phyloP scores from a whole-genome alignment of 2,329 filamentous ascomycete species.

The Colletotrichum eremochloae region DNA sequence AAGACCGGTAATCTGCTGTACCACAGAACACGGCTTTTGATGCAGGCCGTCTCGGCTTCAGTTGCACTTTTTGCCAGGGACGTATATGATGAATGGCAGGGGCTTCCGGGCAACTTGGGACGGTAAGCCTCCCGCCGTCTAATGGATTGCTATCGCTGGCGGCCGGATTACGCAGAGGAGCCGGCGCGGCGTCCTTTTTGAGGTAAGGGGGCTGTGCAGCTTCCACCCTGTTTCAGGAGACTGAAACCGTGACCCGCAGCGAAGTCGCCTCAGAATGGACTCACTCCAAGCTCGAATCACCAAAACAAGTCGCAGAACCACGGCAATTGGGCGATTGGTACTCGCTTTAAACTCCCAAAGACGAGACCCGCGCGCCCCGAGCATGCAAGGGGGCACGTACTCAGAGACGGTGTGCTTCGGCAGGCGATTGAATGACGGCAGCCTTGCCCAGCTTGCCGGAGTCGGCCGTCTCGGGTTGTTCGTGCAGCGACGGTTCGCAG shows the following conservation, averaged over 20 bases:
- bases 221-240: slow-evolving; percentile 39
- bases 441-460: background rate
- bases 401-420: background rate
- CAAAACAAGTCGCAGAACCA: background rate
- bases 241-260: slow-evolving; percentile 34
- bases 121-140: background rate
- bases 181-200: background rate
- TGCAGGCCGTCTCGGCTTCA: slow-evolving; percentile 1
- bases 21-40: background rate
- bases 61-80: background rate
- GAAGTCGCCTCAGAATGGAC: slow-evolving; percentile 29
- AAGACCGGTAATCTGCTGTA: background rate
- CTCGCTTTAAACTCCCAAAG: background rate
- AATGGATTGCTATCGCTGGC: background rate
- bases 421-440: background rate
- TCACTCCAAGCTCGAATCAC: slow-evolving; percentile 10
- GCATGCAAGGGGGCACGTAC: background rate
- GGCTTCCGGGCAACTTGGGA: background rate
- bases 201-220: slow-evolving; percentile 19
- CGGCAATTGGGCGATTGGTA: background rate
- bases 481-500: slow-evolving; percentile 20
- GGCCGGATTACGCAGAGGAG: slow-evolving; percentile 17
- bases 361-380: background rate
- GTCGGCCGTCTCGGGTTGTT: background rate
- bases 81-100: background rate